Evolutionary conservation across 1,284 basidiomycete species (phyloP), one percentile per base, ranked within the genome.

Genomic region (Ceratobasidium sp.): DNA sequence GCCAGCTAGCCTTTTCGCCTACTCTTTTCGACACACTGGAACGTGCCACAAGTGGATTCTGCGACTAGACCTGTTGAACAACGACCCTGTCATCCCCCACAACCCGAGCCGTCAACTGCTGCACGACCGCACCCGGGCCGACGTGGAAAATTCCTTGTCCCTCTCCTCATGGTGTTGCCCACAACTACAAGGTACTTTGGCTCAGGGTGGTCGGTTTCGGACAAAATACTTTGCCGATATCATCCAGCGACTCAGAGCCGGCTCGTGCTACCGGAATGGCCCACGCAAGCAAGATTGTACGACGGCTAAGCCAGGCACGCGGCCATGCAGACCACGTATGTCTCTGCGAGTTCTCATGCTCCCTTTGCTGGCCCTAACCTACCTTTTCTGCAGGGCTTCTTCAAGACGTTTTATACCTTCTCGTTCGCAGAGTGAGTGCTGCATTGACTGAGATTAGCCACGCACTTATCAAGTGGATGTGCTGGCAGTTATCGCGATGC

Each of bases 381-480:
- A 94, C 54, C 94, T 93, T 6, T 83, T 91, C 68, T 92, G 24
- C 94, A 95, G 79, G 89, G 89, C 22, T 98, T 95, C 95, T 84
- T 98, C 62, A 96, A 95, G 85, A 91, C 91, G 0, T 94, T 95
- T 85, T 92, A 94, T 79, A 92, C 93, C 0, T 96, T 94, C 81
- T 88, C 89, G 6, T 96, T 96, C 79, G 91, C 94, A 0, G 82
- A 82, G 90, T 91, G 80, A 64, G 88, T 85, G 41, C 39, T 51
- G 34, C 19, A 41, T 24, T n/a, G 16, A 24, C 37, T 31, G n/a
- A 59, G 37, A 19, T 43, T 48, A 16, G 22, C 19, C 48, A 49
- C 24, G 46, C 34, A 54, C 24, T 22, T 19, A 66, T 11, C 72
- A 56, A 29, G 3, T 56, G 2, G 34, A n/a, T 46, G n/a, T n/a